These are phyloP conservation scores for Sporothrix protearum DNA, from an alignment of 2,329 filamentous ascomycete species.

Conservation along the genomic window DNA sequence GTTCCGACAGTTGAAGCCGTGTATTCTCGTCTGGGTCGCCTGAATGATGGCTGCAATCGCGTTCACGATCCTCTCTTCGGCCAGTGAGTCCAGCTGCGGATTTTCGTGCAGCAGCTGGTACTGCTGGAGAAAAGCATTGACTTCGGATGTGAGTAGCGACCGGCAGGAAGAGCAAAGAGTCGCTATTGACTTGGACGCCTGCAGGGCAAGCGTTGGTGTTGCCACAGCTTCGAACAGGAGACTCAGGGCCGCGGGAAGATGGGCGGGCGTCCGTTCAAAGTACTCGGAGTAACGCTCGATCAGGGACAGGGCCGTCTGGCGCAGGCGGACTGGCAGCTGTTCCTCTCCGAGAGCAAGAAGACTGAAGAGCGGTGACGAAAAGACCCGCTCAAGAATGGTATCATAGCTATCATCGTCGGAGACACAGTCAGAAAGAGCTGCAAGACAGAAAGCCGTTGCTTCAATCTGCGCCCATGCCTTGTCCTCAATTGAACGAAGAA, in stretches of 20 bases:
- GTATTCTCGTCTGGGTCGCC: slow-evolving; percentile 58
- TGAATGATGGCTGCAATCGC: slow-evolving; percentile 74
- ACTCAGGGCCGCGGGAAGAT: slow-evolving; percentile 66
- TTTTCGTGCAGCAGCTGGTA: slow-evolving; percentile 62
- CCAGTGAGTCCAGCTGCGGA: slow-evolving; percentile 61
- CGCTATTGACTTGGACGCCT: slow-evolving; percentile 70
- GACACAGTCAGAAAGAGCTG: slow-evolving; percentile 63
- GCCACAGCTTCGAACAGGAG: slow-evolving; percentile 69
- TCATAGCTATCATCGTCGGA: slow-evolving; percentile 58
- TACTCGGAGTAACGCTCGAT: slow-evolving; percentile 73
- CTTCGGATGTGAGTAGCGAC: slow-evolving; percentile 62
- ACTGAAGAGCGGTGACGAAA: slow-evolving; percentile 56
- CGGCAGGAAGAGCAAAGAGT: slow-evolving; percentile 74
- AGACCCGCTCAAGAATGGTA: slow-evolving; percentile 56
- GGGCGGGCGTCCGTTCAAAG: slow-evolving; percentile 65
- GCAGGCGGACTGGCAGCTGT: slow-evolving; percentile 58
- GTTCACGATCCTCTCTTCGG: slow-evolving; percentile 69
- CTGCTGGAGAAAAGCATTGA: slow-evolving; percentile 65
- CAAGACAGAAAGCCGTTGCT: slow-evolving; percentile 60
- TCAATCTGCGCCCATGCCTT: slow-evolving; percentile 59
- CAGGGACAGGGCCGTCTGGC: slow-evolving; percentile 65
- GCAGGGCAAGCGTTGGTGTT: slow-evolving; percentile 45
- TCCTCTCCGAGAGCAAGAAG: slow-evolving; percentile 49
- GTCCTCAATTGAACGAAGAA: slow-evolving; percentile 47
- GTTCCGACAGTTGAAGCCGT: slow-evolving; percentile 53